Conservation (phyloP, 768 basidiomycete species). For the Psilocybe subaeruginosa region DNA sequence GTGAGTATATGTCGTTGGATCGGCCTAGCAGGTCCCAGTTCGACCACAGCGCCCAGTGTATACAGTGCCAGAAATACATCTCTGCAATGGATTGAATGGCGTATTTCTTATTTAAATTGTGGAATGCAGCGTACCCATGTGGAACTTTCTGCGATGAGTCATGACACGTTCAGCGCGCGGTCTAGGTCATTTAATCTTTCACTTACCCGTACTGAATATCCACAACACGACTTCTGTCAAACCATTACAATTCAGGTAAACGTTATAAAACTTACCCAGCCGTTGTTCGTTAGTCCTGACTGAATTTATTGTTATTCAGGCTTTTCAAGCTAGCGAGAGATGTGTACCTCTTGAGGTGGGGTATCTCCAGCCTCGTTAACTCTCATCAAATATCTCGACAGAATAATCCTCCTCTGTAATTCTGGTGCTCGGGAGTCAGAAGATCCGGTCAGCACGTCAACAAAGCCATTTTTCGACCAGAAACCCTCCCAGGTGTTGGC, state of each 20-base stretch:
- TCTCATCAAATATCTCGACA: constrained; percentile 58
- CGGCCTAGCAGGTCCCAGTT: constrained; percentile 59
- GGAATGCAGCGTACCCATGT: constrained; percentile 10
- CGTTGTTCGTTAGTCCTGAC: constrained; percentile 20
- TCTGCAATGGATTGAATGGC: constrained; percentile 24
- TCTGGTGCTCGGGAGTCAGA: constrained; percentile 54
- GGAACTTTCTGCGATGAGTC: constrained; percentile 13
- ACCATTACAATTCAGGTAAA: neutral
- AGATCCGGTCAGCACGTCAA: constrained; percentile 40
- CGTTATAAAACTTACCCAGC: constrained; percentile 10
- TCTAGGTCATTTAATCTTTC: neutral
- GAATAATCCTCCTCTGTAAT: constrained; percentile 57
- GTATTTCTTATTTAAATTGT: neutral
- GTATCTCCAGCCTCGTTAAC: constrained; percentile 61
- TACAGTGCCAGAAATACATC: constrained; percentile 62
- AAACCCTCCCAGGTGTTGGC: constrained; percentile 46
- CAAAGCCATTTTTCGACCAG: constrained; percentile 53
- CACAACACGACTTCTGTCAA: neutral
- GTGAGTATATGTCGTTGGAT: constrained; percentile 44
- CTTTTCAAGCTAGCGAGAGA: neutral
- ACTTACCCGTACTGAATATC: constrained; percentile 11
- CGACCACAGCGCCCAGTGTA: constrained; percentile 64
- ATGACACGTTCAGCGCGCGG: neutral
- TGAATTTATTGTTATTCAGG: constrained; percentile 18
- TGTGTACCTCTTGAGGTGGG: constrained; percentile 48